Evolutionary conservation across 768 basidiomycete genomes (phyloP), one percentile per base, ranked within the genome.

Genomic region (Lentinula aciculospora): DNA sequence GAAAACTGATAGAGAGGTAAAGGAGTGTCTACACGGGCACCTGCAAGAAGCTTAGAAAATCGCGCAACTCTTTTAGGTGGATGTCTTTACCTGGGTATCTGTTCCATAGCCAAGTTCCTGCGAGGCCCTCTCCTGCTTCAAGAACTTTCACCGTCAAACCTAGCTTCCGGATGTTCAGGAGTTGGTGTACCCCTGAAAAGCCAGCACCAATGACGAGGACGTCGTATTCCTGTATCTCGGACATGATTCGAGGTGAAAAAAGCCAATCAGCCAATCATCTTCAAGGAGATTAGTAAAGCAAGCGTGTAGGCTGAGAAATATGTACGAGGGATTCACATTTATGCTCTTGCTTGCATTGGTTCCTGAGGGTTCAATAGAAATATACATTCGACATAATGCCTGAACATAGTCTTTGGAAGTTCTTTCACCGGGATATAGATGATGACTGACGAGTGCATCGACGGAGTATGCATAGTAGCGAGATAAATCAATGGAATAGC

Each of bases 211-310:
- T n/a, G 10, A 55, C 32, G 54, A 55, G 15, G 6, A 27, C 39
- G 31, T 55, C 54, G 39, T 44, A 31, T n/a, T 25, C 13, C 40
- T 36, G 23, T 13, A 5, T 36, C 12, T 36, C 17, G 19, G 31
- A 21, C 48, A 50, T 50, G 15, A 21, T 50, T 29, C 13, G 13
- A 3, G 4, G 15, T 6, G n/a, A 23, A n/a, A 19, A n/a, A 40
- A 58, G 5, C 47, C 59, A 4, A 21, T 32, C 7, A 12, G 56
- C 4, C 64, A 64, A 39, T 59, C 61, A 3, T 27, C 64, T 3
- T 46, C 2, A 46, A 25, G 12, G 12, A 12, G 12, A 1, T 32
- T 3, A 3, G 31, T 12, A 32, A 3, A 3, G 31, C n/a, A n/a
- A 32, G 31, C 7, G 12, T 32, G 31, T 13, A 46, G 25, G 2